Evolutionary conservation across 164 flowering plant species (phyloP), one percentile per base, ranked within the genome.

Genomic region (Vitis amurensis): DNA sequence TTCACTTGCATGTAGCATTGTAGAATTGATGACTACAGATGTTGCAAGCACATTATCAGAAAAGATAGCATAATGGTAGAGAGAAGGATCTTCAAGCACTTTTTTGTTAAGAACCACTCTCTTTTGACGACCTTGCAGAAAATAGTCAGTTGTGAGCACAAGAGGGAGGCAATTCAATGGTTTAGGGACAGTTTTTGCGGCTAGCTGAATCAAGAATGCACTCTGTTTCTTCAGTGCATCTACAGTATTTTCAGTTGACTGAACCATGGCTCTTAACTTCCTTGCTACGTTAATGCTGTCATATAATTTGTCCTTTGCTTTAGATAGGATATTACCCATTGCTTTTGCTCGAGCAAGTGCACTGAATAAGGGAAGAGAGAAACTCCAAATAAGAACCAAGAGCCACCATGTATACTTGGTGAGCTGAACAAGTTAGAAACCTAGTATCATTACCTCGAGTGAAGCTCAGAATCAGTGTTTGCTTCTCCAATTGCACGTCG

Each of bases 21-120:
- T 92, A 27, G 99, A 95, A 76, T 93, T 95, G 59, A 95, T 92
- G 59, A 95, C 99, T 61, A 95, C 98, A 55, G 99, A 91, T 63
- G 99, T 84, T 14, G 99, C 98, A 69, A 95, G 89, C 16, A 95
- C 97, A 78, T 95, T 95, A 68, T 95, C 99, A 50, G 99, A 95
- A 79, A 95, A 95, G 66, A 95, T 86, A 50, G 99, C 99, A 84
- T 95, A 95, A 66, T 95, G 99, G 77, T 82, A 87, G 14, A 93
- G 87, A 63, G 88, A 86, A 55, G 90, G 88, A 77, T 93, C 89
- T 71, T 87, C 97, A 67, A 91, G 76, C 71, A 81, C 86, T 56
- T 80, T 87, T 53, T 61, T 73, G 53, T 81, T 73, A 11, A 50
- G 57, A 59, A 73, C 66, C 52, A 73, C 83, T 49, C 73, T 79